These are phyloP conservation scores for Trichoderma gamsii DNA, from an alignment of 495 filamentous ascomycete genomes.

Conservation along the genomic window DNA sequence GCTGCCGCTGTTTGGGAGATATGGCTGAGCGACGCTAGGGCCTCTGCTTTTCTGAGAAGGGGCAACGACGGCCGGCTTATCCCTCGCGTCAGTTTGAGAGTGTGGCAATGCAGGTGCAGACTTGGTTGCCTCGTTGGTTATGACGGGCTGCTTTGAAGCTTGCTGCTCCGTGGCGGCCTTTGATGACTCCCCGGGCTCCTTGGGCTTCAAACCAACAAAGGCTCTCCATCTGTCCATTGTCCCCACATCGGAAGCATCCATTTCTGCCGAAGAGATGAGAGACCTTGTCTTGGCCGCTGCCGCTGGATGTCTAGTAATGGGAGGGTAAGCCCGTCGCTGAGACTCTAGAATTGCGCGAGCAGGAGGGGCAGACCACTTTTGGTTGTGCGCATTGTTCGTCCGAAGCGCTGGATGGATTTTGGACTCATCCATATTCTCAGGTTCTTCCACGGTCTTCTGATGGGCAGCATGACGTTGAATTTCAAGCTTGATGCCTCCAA, in stretches of 20 bases:
- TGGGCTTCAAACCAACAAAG: slow-evolving; percentile 5
- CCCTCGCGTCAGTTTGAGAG: background rate
- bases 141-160: background rate
- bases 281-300: background rate
- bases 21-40: background rate
- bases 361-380: slow-evolving; percentile 2
- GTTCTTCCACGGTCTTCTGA: slow-evolving; percentile 18
- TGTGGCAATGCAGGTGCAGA: background rate
- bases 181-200: background rate
- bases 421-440: slow-evolving; percentile 14
- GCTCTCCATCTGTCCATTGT: slow-evolving; percentile 9
- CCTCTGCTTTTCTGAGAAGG: background rate
- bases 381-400: slow-evolving; percentile 3
- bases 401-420: slow-evolving; percentile 14
- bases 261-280: background rate
- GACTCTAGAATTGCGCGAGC: background rate
- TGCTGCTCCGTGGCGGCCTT: background rate
- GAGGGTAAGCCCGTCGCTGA: slow-evolving; percentile 7
- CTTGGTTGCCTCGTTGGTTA: background rate
- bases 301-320: background rate
- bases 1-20: background rate
- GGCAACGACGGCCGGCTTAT: background rate
- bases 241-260: background rate
- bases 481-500: slow-evolving; percentile 28
- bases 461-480: slow-evolving; percentile 22